Conservation (phyloP, 352 stramenopile species). For the Thalassiosira oceanica region DNA sequence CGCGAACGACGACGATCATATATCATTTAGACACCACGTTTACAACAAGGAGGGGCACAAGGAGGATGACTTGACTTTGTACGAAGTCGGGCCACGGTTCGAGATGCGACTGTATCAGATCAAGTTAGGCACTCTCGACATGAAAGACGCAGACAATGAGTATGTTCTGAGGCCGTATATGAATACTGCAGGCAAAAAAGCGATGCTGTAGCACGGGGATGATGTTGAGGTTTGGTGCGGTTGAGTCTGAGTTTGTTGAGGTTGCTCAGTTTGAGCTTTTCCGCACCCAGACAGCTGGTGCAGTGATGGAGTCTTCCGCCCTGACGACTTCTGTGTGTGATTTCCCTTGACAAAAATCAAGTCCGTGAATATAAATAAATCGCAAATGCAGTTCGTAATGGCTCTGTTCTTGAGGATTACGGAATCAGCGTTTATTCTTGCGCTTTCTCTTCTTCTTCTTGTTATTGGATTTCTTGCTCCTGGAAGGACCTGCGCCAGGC, state of each 20-base stretch:
- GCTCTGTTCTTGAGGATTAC: too few relatives aligned
- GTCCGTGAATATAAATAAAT: too few relatives aligned
- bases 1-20: slow-evolving; percentile 97
- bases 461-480: slow-evolving; percentile 37
- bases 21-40: slow-evolving; percentile 99
- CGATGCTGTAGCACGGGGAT: slow-evolving; percentile 84
- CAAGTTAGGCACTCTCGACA: slow-evolving; percentile 96
- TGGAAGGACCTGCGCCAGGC: slow-evolving; percentile 6
- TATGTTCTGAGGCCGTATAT: slow-evolving; percentile 99
- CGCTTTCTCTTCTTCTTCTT: slow-evolving; percentile 53
- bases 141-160: slow-evolving; percentile 98
- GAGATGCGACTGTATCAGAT: slow-evolving; percentile 98
- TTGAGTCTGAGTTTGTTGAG: too few relatives aligned
- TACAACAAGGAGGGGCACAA: slow-evolving; percentile 91
- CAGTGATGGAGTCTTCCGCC: too few relatives aligned
- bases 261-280: too few relatives aligned
- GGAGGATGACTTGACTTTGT: slow-evolving; percentile 87
- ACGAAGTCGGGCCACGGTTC: slow-evolving; percentile 96
- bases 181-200: slow-evolving; percentile 98
- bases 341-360: too few relatives aligned
- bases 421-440: too few relatives aligned
- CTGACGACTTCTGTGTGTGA: too few relatives aligned
- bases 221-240: too few relatives aligned
- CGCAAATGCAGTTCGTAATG: too few relatives aligned
- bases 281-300: too few relatives aligned